Conservation (phyloP, 306 rosid species). For the Lathyrus tuberosus region DNA sequence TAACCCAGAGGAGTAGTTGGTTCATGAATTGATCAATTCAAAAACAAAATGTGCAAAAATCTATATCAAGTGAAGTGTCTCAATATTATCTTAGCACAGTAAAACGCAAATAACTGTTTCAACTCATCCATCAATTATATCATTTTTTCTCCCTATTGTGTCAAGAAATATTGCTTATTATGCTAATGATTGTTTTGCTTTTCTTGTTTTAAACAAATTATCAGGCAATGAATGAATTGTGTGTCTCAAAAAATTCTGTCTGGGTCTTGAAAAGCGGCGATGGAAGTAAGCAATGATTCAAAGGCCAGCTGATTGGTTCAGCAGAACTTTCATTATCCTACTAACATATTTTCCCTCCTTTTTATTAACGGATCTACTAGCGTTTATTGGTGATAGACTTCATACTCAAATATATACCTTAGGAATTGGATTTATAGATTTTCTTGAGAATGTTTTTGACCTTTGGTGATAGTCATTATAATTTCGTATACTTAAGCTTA, state of each 20-base stretch:
- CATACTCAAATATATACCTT: neutral
- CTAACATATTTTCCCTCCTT: neutral
- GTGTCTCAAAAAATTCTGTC: constrained; percentile 62
- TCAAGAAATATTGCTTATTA: constrained; percentile 5
- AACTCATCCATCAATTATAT: neutral
- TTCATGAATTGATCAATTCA: neutral
- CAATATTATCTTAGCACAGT: neutral
- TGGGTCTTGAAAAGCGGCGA: constrained; percentile 78
- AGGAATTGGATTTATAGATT: too few relatives aligned
- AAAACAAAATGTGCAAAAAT: constrained; percentile 16
- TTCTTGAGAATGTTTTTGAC: too few relatives aligned
- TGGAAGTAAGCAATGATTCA: constrained; percentile 48
- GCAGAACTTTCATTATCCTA: neutral
- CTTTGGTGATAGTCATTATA: too few relatives aligned
- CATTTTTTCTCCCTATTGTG: neutral
- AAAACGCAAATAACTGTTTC: neutral
- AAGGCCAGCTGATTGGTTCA: constrained; percentile 14
- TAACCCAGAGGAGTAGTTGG: neutral
- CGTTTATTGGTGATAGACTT: neutral
- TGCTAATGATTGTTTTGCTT: constrained; percentile 2
- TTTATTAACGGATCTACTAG: neutral
- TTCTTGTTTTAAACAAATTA: constrained; percentile 22
- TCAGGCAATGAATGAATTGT: constrained; percentile 84
- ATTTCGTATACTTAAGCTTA: too few relatives aligned
- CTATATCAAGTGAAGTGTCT: constrained; percentile 25